Evolutionary conservation across 1,139 yeast genomes (phyloP).

Genomic region (Diutina scorzettiae): DNA sequence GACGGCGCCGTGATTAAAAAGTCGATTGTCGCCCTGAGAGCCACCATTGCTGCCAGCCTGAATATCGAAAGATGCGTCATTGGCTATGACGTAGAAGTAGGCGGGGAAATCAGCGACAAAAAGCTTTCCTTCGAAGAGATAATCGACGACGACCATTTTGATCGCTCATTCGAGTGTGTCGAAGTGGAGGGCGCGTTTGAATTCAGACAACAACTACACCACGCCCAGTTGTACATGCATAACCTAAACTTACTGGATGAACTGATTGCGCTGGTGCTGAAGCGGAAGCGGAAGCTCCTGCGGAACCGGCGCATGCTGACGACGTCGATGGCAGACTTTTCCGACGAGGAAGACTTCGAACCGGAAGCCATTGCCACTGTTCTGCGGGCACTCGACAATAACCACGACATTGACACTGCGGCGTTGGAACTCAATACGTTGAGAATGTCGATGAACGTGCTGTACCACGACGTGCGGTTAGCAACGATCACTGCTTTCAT

Average conservation of each 20-base stretch:
- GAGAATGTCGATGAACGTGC: conserved; percentile 94
- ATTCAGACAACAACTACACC: neutral
- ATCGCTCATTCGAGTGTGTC: conserved; percentile 16
- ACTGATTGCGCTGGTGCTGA: conserved; percentile 54
- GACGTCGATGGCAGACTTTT: conserved; percentile 23
- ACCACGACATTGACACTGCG: conserved; percentile 90
- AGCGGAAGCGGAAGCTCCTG: conserved; percentile 24
- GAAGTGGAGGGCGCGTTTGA: conserved; percentile 12
- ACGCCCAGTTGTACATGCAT: conserved; percentile 25
- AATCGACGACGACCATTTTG: conserved; percentile 22
- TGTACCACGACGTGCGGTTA: conserved; percentile 81
- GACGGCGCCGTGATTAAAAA: conserved; percentile 48
- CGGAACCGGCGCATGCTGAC: conserved; percentile 24
- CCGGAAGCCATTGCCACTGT: conserved; percentile 91
- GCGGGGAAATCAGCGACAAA: conserved; percentile 21
- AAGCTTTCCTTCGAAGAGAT: conserved; percentile 38
- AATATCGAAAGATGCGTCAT: conserved; percentile 67
- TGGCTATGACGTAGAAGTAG: conserved; percentile 63
- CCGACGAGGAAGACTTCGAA: conserved; percentile 54
- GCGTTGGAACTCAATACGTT: conserved; percentile 82
- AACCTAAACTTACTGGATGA: conserved; percentile 66
- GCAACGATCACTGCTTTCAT: conserved; percentile 72
- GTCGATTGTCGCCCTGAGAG: conserved; percentile 62
- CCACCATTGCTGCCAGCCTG: conserved; percentile 20
- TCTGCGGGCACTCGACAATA: conserved; percentile 79